These are phyloP conservation scores for Penicillium antarcticum DNA, from an alignment of 495 filamentous ascomycete genomes.

Conservation along the genomic window DNA sequence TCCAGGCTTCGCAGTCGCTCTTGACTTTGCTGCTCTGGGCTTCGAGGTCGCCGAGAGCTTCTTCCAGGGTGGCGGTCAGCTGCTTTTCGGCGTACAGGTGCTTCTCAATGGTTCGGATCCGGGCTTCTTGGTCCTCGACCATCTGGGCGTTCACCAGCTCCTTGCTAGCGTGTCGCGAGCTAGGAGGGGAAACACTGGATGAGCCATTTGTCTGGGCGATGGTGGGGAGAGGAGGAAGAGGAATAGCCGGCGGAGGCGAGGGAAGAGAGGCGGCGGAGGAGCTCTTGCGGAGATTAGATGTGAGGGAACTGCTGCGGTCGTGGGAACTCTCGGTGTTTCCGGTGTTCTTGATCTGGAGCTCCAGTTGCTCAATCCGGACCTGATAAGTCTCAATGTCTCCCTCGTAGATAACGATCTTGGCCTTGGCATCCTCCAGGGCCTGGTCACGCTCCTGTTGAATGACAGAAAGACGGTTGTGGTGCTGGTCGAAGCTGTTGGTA, in stretches of 20 bases:
- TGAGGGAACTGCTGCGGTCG: constrained; percentile 74
- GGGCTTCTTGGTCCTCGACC: constrained; percentile 86
- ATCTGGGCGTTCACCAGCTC: constrained; percentile 67
- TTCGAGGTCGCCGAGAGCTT: constrained; percentile 92
- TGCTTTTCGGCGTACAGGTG: constrained; percentile 95
- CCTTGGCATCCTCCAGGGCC: constrained; percentile 46
- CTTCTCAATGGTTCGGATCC: constrained; percentile 94
- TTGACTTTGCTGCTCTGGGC: constrained; percentile 80
- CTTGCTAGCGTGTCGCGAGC: constrained; percentile 71
- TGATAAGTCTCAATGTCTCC: constrained; percentile 51
- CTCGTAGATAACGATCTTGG: constrained; percentile 42
- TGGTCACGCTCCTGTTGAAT: constrained; percentile 56
- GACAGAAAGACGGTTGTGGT: constrained; percentile 78
- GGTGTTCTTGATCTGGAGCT: constrained; percentile 47
- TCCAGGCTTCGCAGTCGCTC: constrained; percentile 83
- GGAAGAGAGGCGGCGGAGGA: constrained; percentile 78
- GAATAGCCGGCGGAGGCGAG: constrained; percentile 93
- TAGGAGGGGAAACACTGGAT: constrained; percentile 42
- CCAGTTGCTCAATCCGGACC: constrained; percentile 48
- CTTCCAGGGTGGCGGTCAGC: constrained; percentile 88
- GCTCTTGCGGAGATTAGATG: constrained; percentile 82
- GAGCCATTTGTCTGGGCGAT: constrained; percentile 39
- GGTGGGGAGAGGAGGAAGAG: constrained; percentile 62
- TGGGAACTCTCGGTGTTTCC: constrained; percentile 35
- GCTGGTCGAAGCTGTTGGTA: constrained; percentile 90